phyloP scores from a whole-genome alignment of 305 asterid genomes.

The Fraxinus greggii region DNA sequence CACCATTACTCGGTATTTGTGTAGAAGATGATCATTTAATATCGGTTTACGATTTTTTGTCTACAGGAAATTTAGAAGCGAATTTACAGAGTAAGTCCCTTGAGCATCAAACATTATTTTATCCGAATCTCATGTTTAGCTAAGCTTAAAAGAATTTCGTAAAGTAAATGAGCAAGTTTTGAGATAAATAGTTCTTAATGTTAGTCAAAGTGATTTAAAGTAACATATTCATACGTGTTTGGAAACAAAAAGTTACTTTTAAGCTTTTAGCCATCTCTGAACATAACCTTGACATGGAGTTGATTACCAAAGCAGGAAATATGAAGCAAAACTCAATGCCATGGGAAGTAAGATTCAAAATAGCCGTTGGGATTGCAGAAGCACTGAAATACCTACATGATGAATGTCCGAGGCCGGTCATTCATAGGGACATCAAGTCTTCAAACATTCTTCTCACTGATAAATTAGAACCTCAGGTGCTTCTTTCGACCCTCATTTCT shows the following conservation, averaged over 20 bases:
- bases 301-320: constrained; percentile 41
- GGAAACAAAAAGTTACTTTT: background rate
- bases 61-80: constrained; percentile 76
- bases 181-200: background rate
- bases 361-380: constrained; percentile 79
- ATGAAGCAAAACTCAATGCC: constrained; percentile 38
- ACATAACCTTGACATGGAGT: background rate
- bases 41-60: constrained; percentile 62
- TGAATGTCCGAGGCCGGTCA: constrained; percentile 34
- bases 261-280: background rate
- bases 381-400: constrained; percentile 72
- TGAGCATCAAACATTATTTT: background rate
- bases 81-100: constrained; percentile 60
- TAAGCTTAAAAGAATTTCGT: background rate
- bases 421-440: constrained; percentile 49
- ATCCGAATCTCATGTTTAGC: background rate
- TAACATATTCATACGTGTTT: background rate
- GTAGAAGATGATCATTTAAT: constrained; percentile 52
- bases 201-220: background rate
- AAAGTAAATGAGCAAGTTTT: background rate
- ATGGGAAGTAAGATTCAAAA: constrained; percentile 71
- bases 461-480: constrained; percentile 73
- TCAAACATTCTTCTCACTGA: constrained; percentile 46
- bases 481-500: background rate
- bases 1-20: constrained; percentile 73